Base-by-base conservation (phyloP, 78 protist genomes). In the Tieghemostelium lacteum region DNA sequence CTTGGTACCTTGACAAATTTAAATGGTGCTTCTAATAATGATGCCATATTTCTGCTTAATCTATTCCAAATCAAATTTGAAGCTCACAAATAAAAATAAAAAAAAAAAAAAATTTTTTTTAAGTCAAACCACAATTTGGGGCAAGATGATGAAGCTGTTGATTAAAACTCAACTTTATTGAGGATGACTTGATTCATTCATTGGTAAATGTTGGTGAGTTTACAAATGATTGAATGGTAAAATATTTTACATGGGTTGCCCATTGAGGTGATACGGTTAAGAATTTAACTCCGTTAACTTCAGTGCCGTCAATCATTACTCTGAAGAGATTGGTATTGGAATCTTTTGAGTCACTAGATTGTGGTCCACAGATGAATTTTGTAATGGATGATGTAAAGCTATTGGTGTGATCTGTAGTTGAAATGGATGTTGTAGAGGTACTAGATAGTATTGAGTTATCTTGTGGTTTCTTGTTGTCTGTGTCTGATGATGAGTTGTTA, bases 1-100 rank as follows among this genome's bases (percentile, higher is more conserved):
- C 37, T 93, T 73, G 95, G 95, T 29, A 42, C 76, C n/a, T 76
- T 76, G 22, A 86, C n/a, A 24, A 93, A 67, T 3, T 37, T 1
- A 45, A 93, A 93, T 45, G 95, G 95, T 54, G 66, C 34, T 39
- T 61, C 88, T 73, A 71, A 55, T 72, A 93, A 50, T 52, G 87
- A 49, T 17, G 31, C 64, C 93, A 93, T 93, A 16, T 54, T 69
- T 2, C 45, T 45, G 52, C 6, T 14, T 45, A 45, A 45, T 45
- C 10, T 6, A 45, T 45, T 45, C 10, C 10, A 45, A 10, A 45
- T 45, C 6, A 14, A 14, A 45, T 45, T 10, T 45, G 6, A 10
- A 45, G 6, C 52, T 45, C n/a, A 45, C 6, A 45, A 45, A 14
- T 45, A 45, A 45, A 45, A 14, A 45, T 45, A 45, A 14, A 45